A percentile compares a stretch with the other conserved stretches of the same genome.
phyloP scores from a whole-genome alignment of 1,284 basidiomycete species.

The Ganoderma multipileum region DNA sequence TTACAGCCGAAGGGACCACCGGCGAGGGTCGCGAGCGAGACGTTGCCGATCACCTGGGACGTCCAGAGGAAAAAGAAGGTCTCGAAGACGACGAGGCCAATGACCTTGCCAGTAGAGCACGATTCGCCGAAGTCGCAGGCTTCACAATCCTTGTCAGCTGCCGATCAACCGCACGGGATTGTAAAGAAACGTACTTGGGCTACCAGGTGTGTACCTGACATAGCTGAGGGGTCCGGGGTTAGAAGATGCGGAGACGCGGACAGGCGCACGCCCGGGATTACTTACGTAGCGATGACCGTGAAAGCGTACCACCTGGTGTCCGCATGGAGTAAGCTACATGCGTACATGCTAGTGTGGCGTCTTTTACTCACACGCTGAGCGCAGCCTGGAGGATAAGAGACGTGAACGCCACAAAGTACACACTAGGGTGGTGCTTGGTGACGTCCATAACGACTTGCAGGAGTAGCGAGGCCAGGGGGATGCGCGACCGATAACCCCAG shows the following conservation, averaged over 20 bases:
- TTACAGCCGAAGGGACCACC: slow-evolving; percentile 69
- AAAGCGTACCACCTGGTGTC: slow-evolving; percentile 70
- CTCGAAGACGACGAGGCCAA: slow-evolving; percentile 79
- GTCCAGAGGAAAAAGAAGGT: slow-evolving; percentile 89
- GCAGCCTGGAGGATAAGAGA: slow-evolving; percentile 77
- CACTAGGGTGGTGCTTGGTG: slow-evolving; percentile 81
- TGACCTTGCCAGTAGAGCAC: slow-evolving; percentile 61
- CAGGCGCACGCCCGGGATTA: neutral
- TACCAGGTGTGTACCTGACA: slow-evolving; percentile 80
- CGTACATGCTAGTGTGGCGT: neutral
- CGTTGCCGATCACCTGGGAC: slow-evolving; percentile 81
- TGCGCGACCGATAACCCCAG: slow-evolving; percentile 72
- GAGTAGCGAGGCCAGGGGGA: slow-evolving; percentile 80
- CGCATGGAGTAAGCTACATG: slow-evolving; percentile 9
- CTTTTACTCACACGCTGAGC: slow-evolving; percentile 63
- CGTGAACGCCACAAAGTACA: slow-evolving; percentile 80
- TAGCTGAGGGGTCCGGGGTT: slow-evolving; percentile 51
- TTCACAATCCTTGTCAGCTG: slow-evolving; percentile 17
- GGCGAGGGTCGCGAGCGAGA: slow-evolving; percentile 81
- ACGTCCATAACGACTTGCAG: slow-evolving; percentile 86
- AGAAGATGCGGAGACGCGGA: neutral
- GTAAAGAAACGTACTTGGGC: slow-evolving; percentile 53
- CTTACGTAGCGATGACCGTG: slow-evolving; percentile 71
- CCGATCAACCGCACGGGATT: neutral
- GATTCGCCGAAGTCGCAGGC: slow-evolving; percentile 49